A percentile compares a stretch with the other conserved stretches of the same genome.
These are phyloP conservation scores for Blastocystis sp. DNA, from an alignment of 352 stramenopile genomes.

Conservation along the genomic window DNA sequence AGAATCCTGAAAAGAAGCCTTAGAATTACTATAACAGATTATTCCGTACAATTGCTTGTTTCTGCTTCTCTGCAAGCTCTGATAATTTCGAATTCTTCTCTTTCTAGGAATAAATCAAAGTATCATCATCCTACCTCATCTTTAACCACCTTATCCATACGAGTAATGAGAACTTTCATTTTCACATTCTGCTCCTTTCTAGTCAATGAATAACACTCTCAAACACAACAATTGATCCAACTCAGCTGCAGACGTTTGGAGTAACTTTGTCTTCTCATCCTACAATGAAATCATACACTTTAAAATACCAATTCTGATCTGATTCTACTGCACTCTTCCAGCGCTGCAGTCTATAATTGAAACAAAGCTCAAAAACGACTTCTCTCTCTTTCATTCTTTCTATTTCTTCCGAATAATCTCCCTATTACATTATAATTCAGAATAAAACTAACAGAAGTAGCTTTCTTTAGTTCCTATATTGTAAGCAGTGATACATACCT, in stretches of 20 bases:
- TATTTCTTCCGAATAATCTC: too few relatives aligned
- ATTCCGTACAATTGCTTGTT: neutral
- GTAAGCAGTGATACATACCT: neutral
- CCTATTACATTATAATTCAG: too few relatives aligned
- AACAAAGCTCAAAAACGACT: neutral
- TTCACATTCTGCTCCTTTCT: conserved; percentile 23
- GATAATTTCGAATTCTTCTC: neutral
- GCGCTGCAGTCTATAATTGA: neutral
- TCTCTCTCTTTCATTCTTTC: too few relatives aligned
- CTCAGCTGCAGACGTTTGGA: neutral
- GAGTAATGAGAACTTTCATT: conserved; percentile 21
- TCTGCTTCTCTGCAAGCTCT: neutral
- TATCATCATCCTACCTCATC: neutral
- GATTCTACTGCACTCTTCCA: neutral
- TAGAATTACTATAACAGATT: neutral
- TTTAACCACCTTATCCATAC: neutral
- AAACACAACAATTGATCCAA: neutral
- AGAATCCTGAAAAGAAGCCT: neutral
- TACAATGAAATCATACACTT: neutral
- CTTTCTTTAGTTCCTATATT: too few relatives aligned
- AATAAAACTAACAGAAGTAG: too few relatives aligned
- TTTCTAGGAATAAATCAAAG: neutral
- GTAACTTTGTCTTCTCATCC: neutral
- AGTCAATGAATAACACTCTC: neutral
- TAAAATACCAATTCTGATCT: neutral